These are phyloP conservation scores for Puccinia triticina DNA, from an alignment of 1,284 basidiomycete species.

Conservation along the genomic window DNA sequence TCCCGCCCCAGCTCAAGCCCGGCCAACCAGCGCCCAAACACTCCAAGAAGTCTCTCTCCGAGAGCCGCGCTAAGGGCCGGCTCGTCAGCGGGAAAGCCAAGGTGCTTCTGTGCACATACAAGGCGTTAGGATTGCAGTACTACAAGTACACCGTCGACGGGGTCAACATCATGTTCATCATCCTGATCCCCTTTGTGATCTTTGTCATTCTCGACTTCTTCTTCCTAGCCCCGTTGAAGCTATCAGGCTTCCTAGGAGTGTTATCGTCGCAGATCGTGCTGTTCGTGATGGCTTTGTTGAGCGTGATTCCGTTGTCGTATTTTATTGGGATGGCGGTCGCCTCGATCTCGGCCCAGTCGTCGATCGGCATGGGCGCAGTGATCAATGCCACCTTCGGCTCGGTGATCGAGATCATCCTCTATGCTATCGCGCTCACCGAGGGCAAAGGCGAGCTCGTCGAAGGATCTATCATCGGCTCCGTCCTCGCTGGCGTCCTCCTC, in stretches of 20 bases:
- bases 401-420: conserved; percentile 95
- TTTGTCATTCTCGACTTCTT: conserved; percentile 94
- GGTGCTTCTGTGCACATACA: conserved; percentile 92
- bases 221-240: conserved; percentile 69
- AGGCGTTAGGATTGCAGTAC: conserved; percentile 85
- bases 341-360: conserved; percentile 94
- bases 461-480: conserved; percentile 90
- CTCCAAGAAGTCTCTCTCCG: conserved; percentile 62
- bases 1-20: conserved; percentile 67
- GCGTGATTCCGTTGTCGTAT: conserved; percentile 95
- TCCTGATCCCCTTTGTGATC: conserved; percentile 88
- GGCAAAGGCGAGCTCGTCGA: conserved; percentile 92
- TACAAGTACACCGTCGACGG: conserved; percentile 99
- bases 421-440: conserved; percentile 82
- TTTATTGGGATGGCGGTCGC: conserved; percentile 99
- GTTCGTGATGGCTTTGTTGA: conserved; percentile 81
- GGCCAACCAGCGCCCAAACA: conserved; percentile 74
- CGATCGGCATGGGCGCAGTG: conserved; percentile 98
- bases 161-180: conserved; percentile 97
- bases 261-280: conserved; percentile 78
- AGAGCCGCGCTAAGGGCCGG: conserved; percentile 64
- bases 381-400: conserved; percentile 99
- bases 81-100: conserved; percentile 66
- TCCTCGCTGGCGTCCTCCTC: conserved; percentile 90
- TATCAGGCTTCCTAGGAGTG: conserved; percentile 69